Percentiles rank a stretch among this genome's conserved stretches.
phyloP scores from a whole-genome alignment of 192 early-diverging fungal genomes.

The Backusella macrospora region DNA sequence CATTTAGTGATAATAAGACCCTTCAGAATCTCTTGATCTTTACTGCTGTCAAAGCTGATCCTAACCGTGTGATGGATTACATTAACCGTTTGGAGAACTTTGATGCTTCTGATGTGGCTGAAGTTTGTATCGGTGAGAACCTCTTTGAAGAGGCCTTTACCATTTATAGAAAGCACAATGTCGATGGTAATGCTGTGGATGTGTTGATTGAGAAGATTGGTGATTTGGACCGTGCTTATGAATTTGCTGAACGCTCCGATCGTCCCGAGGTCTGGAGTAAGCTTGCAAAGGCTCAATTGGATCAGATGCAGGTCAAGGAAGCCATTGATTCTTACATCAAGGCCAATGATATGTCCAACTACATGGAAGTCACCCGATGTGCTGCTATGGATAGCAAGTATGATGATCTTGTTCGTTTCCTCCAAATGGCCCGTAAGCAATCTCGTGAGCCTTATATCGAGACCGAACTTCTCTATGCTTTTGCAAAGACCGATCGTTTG shows the following conservation, averaged over 20 bases:
- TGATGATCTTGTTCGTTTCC: conserved; percentile 92
- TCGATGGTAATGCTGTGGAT: conserved; percentile 84
- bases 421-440: conserved; percentile 94
- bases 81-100: conserved; percentile 94
- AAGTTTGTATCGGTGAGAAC: conserved; percentile 87
- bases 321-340: conserved; percentile 97
- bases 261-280: conserved; percentile 93
- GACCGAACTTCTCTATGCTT: conserved; percentile 94
- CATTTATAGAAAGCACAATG: conserved; percentile 95
- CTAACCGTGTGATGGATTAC: conserved; percentile 92
- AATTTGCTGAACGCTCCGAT: conserved; percentile 94
- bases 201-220: conserved; percentile 93
- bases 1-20: conserved; percentile 95
- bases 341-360: conserved; percentile 90
- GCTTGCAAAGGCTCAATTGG: conserved; percentile 94
- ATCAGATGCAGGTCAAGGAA: conserved; percentile 88
- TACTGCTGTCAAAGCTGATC: conserved; percentile 96
- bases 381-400: conserved; percentile 85
- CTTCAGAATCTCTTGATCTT: conserved; percentile 97
- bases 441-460: conserved; percentile 95
- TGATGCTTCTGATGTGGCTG: conserved; percentile 97
- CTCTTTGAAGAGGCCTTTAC: conserved; percentile 96
- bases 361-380: conserved; percentile 83
- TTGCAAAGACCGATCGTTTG: conserved; percentile 91
- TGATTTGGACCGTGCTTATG: conserved; percentile 93